Conservation (phyloP, 2,329 filamentous ascomycete species). For the Calonectria henricotiae region DNA sequence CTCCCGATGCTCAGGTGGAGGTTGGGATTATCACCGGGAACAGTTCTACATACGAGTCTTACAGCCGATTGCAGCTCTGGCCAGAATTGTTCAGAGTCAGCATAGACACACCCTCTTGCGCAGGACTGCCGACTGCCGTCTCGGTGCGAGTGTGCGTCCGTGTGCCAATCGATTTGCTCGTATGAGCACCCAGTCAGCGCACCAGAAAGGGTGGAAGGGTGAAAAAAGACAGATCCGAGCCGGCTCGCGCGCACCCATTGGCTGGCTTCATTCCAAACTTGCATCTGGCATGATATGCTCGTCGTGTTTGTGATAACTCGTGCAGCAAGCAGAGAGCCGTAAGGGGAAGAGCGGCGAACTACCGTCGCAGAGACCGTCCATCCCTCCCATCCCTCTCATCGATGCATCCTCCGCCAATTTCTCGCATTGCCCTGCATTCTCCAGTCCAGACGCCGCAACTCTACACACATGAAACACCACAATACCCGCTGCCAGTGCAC, state of each 20-base stretch:
- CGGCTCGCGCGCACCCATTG: slow-evolving; percentile 7
- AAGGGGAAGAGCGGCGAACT: slow-evolving; percentile 11
- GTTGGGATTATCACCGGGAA: background rate
- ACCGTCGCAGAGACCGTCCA: background rate
- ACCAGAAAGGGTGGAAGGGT: slow-evolving; percentile 18
- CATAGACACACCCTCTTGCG: slow-evolving; percentile 17
- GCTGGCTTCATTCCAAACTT: slow-evolving; percentile 26
- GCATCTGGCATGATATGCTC: slow-evolving; percentile 17
- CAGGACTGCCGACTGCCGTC: slow-evolving; percentile 19
- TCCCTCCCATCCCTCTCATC: background rate
- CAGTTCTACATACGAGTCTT: background rate
- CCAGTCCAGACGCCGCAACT: slow-evolving; percentile 19
- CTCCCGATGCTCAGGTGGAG: background rate
- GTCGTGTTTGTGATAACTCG: slow-evolving; percentile 22
- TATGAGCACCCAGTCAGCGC: background rate
- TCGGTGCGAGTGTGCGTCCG: slow-evolving; percentile 21
- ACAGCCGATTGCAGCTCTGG: slow-evolving; percentile 12
- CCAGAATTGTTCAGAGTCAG: slow-evolving; percentile 7
- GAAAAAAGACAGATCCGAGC: slow-evolving; percentile 15
- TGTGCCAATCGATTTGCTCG: slow-evolving; percentile 33
- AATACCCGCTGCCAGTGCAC: slow-evolving; percentile 19
- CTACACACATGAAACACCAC: slow-evolving; percentile 21
- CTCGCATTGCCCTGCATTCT: slow-evolving; percentile 11
- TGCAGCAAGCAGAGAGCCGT: slow-evolving; percentile 15
- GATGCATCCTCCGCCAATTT: slow-evolving; percentile 20